phyloP scores from a whole-genome alignment of 2,329 filamentous ascomycete species.

The Colletotrichum orchidophilum region DNA sequence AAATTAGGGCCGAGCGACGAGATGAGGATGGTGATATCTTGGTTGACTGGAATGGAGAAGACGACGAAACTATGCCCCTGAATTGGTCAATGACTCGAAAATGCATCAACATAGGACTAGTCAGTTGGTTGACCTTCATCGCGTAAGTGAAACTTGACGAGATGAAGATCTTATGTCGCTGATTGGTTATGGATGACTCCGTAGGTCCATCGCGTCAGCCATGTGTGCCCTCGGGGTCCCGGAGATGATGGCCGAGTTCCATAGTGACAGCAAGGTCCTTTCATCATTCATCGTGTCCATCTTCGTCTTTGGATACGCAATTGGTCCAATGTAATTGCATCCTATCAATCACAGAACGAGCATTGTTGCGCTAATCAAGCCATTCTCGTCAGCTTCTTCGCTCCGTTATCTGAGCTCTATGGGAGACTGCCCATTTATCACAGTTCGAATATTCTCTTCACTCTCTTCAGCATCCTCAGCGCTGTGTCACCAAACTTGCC shows the following conservation, averaged over 20 bases:
- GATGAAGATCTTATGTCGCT: not conserved
- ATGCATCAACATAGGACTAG: conserved; percentile 44
- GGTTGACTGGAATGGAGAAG: conserved; percentile 67
- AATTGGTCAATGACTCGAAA: conserved; percentile 62
- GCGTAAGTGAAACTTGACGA: conserved; percentile 39
- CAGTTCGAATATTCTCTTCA: conserved; percentile 54
- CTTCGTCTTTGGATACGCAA: not conserved
- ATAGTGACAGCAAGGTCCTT: not conserved
- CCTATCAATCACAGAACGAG: not conserved
- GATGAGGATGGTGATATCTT: conserved; percentile 1
- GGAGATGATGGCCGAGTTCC: not conserved
- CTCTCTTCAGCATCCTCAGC: conserved; percentile 46
- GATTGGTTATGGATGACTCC: not conserved
- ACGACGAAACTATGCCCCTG: conserved; percentile 66
- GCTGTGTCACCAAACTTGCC: conserved; percentile 2
- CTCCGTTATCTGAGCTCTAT: conserved; percentile 68
- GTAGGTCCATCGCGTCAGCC: not conserved
- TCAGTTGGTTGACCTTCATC: conserved; percentile 52
- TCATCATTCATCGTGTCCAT: not conserved
- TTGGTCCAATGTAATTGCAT: not conserved
- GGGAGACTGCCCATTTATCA: conserved; percentile 63
- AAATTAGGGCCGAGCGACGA: not conserved
- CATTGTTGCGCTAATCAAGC: not conserved
- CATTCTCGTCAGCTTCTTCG: conserved; percentile 50
- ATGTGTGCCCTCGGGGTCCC: not conserved